phyloP scores from a whole-genome alignment of 1,284 basidiomycete genomes.

The Polyporus tsugae region DNA sequence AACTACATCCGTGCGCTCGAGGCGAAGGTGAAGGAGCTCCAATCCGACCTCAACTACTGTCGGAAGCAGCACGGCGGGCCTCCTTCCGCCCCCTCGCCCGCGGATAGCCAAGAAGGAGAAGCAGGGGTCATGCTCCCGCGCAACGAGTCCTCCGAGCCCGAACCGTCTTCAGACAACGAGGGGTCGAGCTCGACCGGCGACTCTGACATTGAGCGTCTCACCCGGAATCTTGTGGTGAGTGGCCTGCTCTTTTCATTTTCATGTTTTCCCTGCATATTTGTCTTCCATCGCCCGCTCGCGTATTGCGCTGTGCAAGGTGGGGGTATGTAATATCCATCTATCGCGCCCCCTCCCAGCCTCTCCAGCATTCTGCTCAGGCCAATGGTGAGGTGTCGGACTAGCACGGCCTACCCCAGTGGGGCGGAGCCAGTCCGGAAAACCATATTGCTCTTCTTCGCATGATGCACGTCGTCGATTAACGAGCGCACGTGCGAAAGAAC shows the following conservation, averaged over 20 bases:
- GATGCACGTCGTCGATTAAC: neutral
- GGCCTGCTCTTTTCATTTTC: neutral
- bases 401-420: neutral
- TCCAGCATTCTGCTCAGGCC: neutral
- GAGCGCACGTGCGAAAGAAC: neutral
- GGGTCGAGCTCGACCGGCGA: conserved; percentile 38
- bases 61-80: conserved; percentile 45
- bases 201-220: conserved; percentile 44
- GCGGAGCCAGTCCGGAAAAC: neutral
- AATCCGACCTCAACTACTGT: conserved; percentile 53
- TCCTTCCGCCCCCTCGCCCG: conserved; percentile 18
- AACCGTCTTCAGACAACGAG: conserved; percentile 27
- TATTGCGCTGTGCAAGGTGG: neutral
- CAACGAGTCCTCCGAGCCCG: conserved; percentile 18
- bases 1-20: conserved; percentile 56
- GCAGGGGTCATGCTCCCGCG: neutral
- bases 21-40: conserved; percentile 54
- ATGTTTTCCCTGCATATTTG: neutral
- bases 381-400: conserved; percentile 1
- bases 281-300: neutral
- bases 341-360: neutral
- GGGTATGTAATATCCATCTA: neutral
- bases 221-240: conserved; percentile 45
- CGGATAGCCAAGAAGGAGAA: neutral
- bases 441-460: neutral